Evolutionary conservation across 2,329 filamentous ascomycete genomes (phyloP).

Genomic region (Mycocentrospora acerina): DNA sequence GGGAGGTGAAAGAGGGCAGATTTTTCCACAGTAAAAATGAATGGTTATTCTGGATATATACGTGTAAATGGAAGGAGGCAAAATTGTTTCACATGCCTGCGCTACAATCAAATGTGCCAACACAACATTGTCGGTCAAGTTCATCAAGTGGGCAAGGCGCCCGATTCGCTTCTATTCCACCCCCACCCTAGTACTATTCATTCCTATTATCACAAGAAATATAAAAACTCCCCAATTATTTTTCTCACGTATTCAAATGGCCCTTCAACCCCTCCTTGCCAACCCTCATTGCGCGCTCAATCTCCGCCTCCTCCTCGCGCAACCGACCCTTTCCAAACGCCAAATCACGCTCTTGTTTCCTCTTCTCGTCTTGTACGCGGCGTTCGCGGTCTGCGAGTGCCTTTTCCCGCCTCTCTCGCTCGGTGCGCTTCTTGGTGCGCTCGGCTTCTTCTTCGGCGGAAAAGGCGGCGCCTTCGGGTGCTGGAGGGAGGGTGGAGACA

Average conservation of each 20-base stretch:
- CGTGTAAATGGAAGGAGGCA: no score
- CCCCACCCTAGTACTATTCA: no score
- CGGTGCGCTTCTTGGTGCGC: constrained; percentile 38
- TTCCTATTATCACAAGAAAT: no score
- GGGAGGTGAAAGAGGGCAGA: no score
- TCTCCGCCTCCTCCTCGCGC: constrained; percentile 66
- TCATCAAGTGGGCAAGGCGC: no score
- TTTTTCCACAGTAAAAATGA: no score
- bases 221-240: no score
- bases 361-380: constrained; percentile 64
- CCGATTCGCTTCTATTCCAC: no score
- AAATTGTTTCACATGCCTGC: no score
- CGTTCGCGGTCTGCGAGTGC: constrained; percentile 67
- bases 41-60: no score
- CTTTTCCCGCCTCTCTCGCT: constrained; percentile 57
- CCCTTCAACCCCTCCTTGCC: constrained; percentile 66
- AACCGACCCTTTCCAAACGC: constrained; percentile 62
- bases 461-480: constrained; percentile 49
- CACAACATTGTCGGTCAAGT: no score
- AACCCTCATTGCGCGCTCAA: constrained; percentile 69
- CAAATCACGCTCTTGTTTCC: constrained; percentile 60
- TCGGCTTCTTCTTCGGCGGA: constrained; percentile 57
- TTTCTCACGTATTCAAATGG: constrained; percentile 55
- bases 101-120: no score
- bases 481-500: constrained; percentile 63